Percentiles rank a stretch among this genome's conserved stretches.
Conservation (phyloP, 805 yeast species). For the Candida alai region DNA sequence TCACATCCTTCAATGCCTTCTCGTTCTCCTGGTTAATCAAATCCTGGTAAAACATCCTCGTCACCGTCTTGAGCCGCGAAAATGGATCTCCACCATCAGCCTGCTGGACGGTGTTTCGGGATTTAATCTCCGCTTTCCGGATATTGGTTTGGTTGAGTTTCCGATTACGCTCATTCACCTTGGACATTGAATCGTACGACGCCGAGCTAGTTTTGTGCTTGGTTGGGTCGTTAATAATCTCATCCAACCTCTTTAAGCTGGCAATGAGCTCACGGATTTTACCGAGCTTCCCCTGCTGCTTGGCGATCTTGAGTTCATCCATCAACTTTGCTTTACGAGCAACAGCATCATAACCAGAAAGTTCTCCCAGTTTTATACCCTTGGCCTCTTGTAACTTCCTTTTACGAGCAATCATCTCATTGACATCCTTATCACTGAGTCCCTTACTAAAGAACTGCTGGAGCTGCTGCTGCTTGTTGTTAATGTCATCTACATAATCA, state of each 20-base stretch:
- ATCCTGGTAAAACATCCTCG: constrained; percentile 72
- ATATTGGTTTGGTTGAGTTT: constrained; percentile 72
- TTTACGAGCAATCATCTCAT: constrained; percentile 72
- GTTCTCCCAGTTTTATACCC: constrained; percentile 32
- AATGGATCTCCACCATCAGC: constrained; percentile 71
- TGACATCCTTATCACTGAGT: constrained; percentile 69
- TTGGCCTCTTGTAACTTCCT: constrained; percentile 40
- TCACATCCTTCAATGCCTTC: constrained; percentile 53
- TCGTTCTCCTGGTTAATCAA: constrained; percentile 55
- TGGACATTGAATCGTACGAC: constrained; percentile 49
- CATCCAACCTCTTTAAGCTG: constrained; percentile 43
- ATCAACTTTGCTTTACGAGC: constrained; percentile 65
- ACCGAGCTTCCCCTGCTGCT: constrained; percentile 46
- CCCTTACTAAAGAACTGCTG: constrained; percentile 59
- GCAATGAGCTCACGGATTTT: constrained; percentile 24
- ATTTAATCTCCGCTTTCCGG: constrained; percentile 72
- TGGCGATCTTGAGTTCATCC: constrained; percentile 74
- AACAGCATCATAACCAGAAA: constrained; percentile 56
- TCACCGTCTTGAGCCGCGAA: constrained; percentile 81
- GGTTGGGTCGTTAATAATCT: constrained; percentile 40
- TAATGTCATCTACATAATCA: constrained; percentile 63
- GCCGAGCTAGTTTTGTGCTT: constrained; percentile 27
- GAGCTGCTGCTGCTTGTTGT: constrained; percentile 60
- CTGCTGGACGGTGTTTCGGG: constrained; percentile 37
- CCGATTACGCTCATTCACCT: constrained; percentile 82